Base-by-base conservation (phyloP, 495 filamentous ascomycete genomes). In the Tricharina praecox region DNA sequence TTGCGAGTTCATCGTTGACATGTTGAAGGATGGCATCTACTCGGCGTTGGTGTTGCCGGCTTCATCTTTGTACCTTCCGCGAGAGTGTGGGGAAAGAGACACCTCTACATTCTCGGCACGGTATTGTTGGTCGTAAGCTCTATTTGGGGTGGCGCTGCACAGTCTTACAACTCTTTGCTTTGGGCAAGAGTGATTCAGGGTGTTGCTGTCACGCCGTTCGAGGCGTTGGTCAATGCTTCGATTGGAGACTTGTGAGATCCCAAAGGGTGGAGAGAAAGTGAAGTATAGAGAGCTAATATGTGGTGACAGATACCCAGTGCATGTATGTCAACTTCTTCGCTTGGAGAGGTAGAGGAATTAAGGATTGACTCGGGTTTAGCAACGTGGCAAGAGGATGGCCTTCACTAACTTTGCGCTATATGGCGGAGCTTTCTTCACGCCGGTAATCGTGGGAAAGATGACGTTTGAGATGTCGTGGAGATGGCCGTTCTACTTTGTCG, bases 81-180 rank as follows among this genome's bases (percentile, higher is more conserved):
- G n/a, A 72, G 85, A 43, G 75, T 94, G 52, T 93, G 82, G 81
- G 87, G 87, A 23, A 94, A 93, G 62, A 71, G 87, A 15, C 87
- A 95, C 68, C 62, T 82, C 3, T 95, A 88, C 62, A 54, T 95
- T 19, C 56, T 85, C n/a, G 87, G 82, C 0, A 78, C 79, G 18
- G 34, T 85, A 15, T 67, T 93, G 50, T 68, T 93, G 53, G 70
- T 88, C 21, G 60, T 70, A 20, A 81, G 80, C 37, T 75, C 75
- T 48, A 71, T 72, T 1, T 95, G 87, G 87, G 85, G 74, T 20
- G 87, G 85, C n/a, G 75, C 67, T 0, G 70, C 69, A 2, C 67
- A 67, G 11, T 77, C 74, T 56, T 82, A 85, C 51, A 68, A 64
- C 10, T 81, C 75, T 52, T 64, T 93, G 34, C 49, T 88, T n/a